These are phyloP conservation scores for Aspergillus arachidicola DNA, from an alignment of 2,329 filamentous ascomycete species.

Conservation along the genomic window DNA sequence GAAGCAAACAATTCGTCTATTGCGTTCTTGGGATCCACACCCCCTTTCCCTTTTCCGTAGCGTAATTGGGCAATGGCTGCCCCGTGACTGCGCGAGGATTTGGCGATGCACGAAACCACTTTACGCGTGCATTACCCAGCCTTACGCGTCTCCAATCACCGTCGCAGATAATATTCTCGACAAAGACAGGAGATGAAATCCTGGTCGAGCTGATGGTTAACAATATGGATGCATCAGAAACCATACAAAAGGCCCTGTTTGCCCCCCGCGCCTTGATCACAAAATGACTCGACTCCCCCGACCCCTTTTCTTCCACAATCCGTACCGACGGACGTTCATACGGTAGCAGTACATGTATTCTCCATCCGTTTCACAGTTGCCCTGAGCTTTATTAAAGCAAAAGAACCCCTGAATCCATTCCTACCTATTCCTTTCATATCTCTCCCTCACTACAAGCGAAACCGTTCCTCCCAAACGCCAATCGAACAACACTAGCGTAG, in stretches of 20 bases:
- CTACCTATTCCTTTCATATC: background rate
- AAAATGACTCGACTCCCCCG: background rate
- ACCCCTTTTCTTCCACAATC: constrained; percentile 6
- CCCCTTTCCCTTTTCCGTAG: background rate
- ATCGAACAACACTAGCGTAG: constrained; percentile 2
- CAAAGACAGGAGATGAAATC: background rate
- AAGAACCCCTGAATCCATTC: constrained; percentile 6
- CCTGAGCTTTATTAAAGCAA: background rate
- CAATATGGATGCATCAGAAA: background rate
- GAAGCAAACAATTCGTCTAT: background rate
- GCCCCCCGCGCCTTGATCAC: background rate
- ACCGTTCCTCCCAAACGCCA: background rate
- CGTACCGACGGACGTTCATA: constrained; percentile 1
- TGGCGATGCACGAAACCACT: constrained; percentile 37
- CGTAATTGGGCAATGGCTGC: constrained; percentile 25
- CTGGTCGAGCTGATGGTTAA: background rate
- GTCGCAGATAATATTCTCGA: background rate
- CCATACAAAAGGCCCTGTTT: background rate
- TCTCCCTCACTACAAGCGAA: background rate
- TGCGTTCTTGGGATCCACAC: background rate
- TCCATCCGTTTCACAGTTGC: background rate
- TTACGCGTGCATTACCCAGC: constrained; percentile 34
- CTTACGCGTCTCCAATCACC: constrained; percentile 30
- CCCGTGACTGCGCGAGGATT: constrained; percentile 43
- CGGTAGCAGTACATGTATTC: constrained; percentile 10